These are phyloP conservation scores for Arctium lappa DNA, from an alignment of 129 eudicot genomes.

Conservation along the genomic window DNA sequence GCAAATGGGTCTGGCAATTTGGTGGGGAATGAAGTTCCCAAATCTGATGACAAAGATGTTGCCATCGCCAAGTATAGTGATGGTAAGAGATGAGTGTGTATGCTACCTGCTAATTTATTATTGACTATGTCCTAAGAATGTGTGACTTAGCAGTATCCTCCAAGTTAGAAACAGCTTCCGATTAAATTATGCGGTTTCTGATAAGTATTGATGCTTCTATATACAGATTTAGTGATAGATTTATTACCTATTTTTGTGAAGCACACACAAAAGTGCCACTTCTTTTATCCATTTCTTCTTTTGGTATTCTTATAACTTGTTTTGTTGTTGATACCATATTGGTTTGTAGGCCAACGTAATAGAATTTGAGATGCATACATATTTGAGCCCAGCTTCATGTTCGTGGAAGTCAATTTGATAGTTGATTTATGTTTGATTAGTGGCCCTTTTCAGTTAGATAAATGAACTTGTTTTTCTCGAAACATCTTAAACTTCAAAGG, in stretches of 20 bases:
- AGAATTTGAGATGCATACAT: neutral
- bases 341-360: neutral
- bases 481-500: neutral
- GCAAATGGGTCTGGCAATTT: constrained; percentile 7
- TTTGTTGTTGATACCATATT: neutral
- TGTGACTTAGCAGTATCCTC: neutral
- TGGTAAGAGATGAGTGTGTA: constrained; percentile 6
- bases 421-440: neutral
- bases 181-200: neutral
- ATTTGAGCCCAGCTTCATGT: neutral
- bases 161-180: neutral
- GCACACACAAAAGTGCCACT: neutral
- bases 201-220: neutral
- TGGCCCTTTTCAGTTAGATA: neutral
- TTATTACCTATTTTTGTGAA: neutral
- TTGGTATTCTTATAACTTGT: neutral
- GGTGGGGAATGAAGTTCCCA: constrained; percentile 15
- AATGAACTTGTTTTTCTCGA: neutral
- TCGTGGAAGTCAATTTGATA: neutral
- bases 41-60: constrained; percentile 9
- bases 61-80: constrained; percentile 3
- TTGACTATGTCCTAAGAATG: neutral
- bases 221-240: neutral
- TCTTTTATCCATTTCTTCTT: neutral
- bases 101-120: neutral